A percentile compares a stretch with the other conserved stretches of the same genome.
Conservation (phyloP, 306 rosid genomes). For the Prunus salicina region DNA sequence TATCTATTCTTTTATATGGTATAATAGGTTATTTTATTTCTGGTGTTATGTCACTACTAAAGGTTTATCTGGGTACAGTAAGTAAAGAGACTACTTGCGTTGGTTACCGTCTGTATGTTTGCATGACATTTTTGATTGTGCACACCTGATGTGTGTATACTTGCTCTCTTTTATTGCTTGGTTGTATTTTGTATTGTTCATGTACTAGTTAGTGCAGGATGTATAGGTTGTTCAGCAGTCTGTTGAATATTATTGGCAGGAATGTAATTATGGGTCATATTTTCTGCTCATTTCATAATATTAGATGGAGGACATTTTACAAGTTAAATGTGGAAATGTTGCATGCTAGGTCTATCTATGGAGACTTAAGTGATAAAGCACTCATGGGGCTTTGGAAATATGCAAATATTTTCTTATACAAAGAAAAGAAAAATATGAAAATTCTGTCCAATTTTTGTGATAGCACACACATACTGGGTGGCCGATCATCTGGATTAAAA, state of each 20-base stretch:
- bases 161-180: not conserved
- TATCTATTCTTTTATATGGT: not conserved
- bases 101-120: not conserved
- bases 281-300: not conserved
- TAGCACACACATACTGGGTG: not conserved
- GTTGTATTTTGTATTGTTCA: not conserved
- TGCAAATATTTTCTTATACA: not conserved
- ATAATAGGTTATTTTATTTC: not conserved
- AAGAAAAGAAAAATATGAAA: not conserved
- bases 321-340: too few species aligned
- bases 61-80: not conserved
- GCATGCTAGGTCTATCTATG: too few species aligned
- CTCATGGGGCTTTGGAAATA: not conserved
- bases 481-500: not conserved
- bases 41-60: not conserved
- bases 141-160: not conserved
- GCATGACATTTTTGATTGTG: not conserved
- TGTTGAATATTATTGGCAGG: not conserved
- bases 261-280: not conserved
- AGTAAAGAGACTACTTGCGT: not conserved
- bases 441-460: not conserved
- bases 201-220: not conserved
- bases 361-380: not conserved
- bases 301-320: too few species aligned
- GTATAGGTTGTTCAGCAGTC: not conserved